These are phyloP conservation scores for Protea cynaroides DNA, from an alignment of 164 flowering plant genomes.

Conservation along the genomic window DNA sequence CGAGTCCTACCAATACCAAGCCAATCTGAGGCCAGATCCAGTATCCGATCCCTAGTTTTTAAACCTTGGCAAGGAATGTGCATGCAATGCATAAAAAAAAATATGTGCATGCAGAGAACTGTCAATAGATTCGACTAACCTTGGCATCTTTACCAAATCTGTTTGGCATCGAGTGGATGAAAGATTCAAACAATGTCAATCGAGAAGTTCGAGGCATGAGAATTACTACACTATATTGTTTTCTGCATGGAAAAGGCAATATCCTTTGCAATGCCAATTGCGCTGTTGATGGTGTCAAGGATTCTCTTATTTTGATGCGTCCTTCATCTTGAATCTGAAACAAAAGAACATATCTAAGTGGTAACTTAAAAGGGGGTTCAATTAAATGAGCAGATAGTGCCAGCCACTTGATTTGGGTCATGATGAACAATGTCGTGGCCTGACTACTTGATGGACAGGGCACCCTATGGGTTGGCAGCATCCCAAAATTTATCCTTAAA, in stretches of 20 bases:
- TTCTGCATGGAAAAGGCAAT: constrained; percentile 76
- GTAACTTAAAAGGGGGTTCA: too few relatives aligned
- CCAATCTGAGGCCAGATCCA: not conserved
- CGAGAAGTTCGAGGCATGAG: constrained; percentile 65
- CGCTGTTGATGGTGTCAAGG: constrained; percentile 55
- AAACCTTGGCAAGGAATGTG: not conserved
- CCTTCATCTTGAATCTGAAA: constrained; percentile 77
- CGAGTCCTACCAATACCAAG: too few relatives aligned
- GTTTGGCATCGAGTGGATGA: constrained; percentile 22
- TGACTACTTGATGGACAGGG: not conserved
- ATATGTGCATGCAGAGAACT: too few relatives aligned
- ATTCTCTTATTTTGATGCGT: constrained; percentile 54
- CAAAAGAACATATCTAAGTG: constrained; percentile 1
- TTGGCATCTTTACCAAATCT: constrained; percentile 38
- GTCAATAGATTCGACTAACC: constrained; percentile 34
- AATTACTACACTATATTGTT: constrained; percentile 76
- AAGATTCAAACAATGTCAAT: constrained; percentile 33
- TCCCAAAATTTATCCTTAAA: not conserved
- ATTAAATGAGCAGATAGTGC: too few relatives aligned
- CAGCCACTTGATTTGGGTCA: too few relatives aligned
- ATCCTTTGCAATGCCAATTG: constrained; percentile 60
- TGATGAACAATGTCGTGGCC: not conserved
- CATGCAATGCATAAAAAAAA: not conserved
- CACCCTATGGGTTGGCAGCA: not conserved
- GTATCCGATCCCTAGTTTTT: not conserved